These are phyloP conservation scores for Pseudogymnoascus sp. DNA, from an alignment of 2,329 filamentous ascomycete genomes.

Conservation along the genomic window DNA sequence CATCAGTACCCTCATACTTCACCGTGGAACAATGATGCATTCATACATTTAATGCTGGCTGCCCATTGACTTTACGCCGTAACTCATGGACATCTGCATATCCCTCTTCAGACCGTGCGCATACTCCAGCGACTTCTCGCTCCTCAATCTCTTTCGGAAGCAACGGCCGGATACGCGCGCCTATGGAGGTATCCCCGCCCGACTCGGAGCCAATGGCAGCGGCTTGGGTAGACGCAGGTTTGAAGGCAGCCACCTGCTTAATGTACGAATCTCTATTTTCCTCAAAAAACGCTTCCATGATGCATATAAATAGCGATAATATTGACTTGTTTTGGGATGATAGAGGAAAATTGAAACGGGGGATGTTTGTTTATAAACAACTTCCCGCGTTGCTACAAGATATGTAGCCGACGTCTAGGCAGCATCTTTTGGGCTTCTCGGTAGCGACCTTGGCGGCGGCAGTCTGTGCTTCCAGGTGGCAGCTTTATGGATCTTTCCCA, in stretches of 20 bases:
- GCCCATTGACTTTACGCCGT: slow-evolving; percentile 10
- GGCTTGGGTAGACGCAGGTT: not conserved
- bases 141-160: slow-evolving; percentile 6
- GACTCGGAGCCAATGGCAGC: not conserved
- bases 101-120: not conserved
- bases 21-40: not conserved
- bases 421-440: not conserved
- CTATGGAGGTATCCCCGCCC: slow-evolving; percentile 1
- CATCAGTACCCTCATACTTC: slow-evolving; percentile 19
- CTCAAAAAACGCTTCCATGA: not conserved
- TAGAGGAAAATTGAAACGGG: not conserved
- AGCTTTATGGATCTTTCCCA: not conserved
- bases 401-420: not conserved
- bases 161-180: slow-evolving; percentile 9
- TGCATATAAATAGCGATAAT: not conserved
- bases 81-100: slow-evolving; percentile 12
- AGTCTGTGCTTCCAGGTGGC: not conserved
- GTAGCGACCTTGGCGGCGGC: not conserved
- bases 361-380: not conserved
- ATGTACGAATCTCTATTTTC: not conserved
- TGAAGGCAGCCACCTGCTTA: not conserved
- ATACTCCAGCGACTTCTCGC: not conserved
- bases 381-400: not conserved
- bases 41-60: slow-evolving; percentile 6
- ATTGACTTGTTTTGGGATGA: not conserved